These are phyloP conservation scores for Nakazawaea molendinolei DNA, from an alignment of 805 yeast genomes.

Conservation along the genomic window DNA sequence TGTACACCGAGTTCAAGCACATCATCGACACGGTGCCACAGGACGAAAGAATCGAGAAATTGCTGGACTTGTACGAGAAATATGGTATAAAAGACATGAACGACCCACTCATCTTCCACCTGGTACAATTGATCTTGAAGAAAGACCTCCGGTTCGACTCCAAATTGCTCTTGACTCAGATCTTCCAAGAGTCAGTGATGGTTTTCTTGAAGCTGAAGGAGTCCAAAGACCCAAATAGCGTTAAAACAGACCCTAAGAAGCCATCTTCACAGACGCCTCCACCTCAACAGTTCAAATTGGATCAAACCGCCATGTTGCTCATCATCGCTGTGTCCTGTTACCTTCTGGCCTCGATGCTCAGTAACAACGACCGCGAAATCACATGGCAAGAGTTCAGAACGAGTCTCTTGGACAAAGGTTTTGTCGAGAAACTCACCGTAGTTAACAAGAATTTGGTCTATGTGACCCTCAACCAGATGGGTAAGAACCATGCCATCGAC, in stretches of 20 bases:
- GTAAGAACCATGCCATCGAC: conserved; percentile 23
- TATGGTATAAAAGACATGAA: conserved; percentile 8
- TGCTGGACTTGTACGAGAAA: conserved; percentile 10
- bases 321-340: conserved; percentile 5
- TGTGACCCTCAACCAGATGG: conserved; percentile 50
- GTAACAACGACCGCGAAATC: conserved; percentile 18
- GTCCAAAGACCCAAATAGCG: too few relatives aligned
- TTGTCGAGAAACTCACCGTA: conserved; percentile 68
- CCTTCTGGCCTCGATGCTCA: conserved; percentile 4
- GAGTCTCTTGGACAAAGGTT: conserved; percentile 70
- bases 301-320: conserved; percentile 4
- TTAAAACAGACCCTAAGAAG: background rate
- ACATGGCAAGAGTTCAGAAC: conserved; percentile 72
- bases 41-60: conserved; percentile 5
- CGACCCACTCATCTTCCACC: conserved; percentile 10
- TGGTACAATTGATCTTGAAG: conserved; percentile 9
- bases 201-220: conserved; percentile 21
- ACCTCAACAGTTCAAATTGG: conserved; percentile 4
- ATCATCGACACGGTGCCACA: conserved; percentile 8
- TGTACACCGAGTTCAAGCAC: conserved; percentile 7
- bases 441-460: conserved; percentile 68
- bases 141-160: conserved; percentile 7
- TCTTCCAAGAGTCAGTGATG: conserved; percentile 22
- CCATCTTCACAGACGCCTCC: background rate
- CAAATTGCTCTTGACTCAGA: conserved; percentile 10